These are phyloP conservation scores for Primulina huaijiensis DNA, from an alignment of 257 asterid species.

Conservation along the genomic window DNA sequence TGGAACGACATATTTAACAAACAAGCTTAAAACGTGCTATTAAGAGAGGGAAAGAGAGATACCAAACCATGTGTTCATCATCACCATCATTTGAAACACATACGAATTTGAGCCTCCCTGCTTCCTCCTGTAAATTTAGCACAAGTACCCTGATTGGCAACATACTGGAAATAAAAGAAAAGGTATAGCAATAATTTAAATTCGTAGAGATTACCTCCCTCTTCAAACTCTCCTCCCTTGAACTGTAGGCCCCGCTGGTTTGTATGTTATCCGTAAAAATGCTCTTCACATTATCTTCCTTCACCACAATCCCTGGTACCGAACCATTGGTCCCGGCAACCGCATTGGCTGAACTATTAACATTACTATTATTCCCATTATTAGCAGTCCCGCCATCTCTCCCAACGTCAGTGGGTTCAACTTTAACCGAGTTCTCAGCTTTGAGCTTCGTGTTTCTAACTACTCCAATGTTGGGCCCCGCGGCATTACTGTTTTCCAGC, in stretches of 20 bases:
- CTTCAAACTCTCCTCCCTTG: conserved; percentile 89
- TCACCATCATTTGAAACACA: conserved; percentile 85
- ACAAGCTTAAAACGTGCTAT: conserved; percentile 8
- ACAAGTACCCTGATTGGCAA: conserved; percentile 2
- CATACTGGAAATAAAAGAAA: not conserved
- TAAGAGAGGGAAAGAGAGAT: conserved; percentile 30
- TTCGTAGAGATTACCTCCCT: conserved; percentile 61
- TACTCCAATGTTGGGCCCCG: conserved; percentile 27
- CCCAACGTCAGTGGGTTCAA: conserved; percentile 54
- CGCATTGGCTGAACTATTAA: conserved; percentile 41
- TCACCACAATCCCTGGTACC: conserved; percentile 55
- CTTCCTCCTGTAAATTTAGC: conserved; percentile 67
- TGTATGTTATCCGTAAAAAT: conserved; percentile 77
- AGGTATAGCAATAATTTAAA: conserved; percentile 9
- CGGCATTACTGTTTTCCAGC: conserved; percentile 50
- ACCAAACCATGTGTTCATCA: conserved; percentile 96
- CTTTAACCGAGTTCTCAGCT: conserved; percentile 60
- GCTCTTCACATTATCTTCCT: conserved; percentile 70
- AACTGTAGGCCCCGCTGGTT: conserved; percentile 92
- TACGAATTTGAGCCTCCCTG: conserved; percentile 77
- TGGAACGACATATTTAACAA: not conserved
- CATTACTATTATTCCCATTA: conserved; percentile 20
- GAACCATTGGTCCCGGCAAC: conserved; percentile 41
- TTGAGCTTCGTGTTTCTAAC: conserved; percentile 74
- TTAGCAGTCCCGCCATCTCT: conserved; percentile 43